Evolutionary conservation across 75 land plant genomes (phyloP), one percentile per base, ranked within the genome.

Genomic region (Isoetes taiwanensis): DNA sequence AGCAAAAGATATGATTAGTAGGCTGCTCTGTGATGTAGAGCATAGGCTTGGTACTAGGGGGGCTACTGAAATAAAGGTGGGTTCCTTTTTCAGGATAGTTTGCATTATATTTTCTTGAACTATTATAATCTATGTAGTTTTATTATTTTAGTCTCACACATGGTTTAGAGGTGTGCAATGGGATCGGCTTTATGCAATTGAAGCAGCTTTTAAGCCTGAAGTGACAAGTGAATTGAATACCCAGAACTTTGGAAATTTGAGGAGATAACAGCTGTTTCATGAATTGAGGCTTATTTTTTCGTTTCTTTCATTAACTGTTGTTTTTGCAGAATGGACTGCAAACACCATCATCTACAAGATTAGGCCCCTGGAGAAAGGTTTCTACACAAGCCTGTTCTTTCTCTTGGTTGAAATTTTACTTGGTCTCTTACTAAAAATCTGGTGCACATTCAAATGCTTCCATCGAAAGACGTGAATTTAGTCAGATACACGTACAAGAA

Each of bases 231-330:
- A 80, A 38, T 57, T 86, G 57, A 87, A 86, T 54, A 83, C 91
- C n/a, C 91, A 86, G 54, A 86, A 86, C 54, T 86, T 86, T 72
- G 91, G 83, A 83, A 86, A 66, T 86, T 86, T 70, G 91, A 86
- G 39, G 87, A 86, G 87, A 87, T 86, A 57, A 32, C n/a, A 11
- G 20, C 34, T 42, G 2, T 39, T 64, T 1, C 10, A 19, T 63
- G 34, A 32, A 21, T 21, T 50, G 52, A 32, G 17, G 17, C 30
- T 56, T 40, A 32, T 3, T 10, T 24, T 38, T 24, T 23, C 20
- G 0, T 20, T 46, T 46, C 52, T 46, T 46, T 46, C 3, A 6
- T 28, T 10, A 46, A 12, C 52, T 46, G 16, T 46, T 1, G 54
- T 28, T 28, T 41, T 28, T 59, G 64, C 70, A 67, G 70, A 50